Conservation (phyloP, 768 basidiomycete genomes). For the Boletus reticulatus region DNA sequence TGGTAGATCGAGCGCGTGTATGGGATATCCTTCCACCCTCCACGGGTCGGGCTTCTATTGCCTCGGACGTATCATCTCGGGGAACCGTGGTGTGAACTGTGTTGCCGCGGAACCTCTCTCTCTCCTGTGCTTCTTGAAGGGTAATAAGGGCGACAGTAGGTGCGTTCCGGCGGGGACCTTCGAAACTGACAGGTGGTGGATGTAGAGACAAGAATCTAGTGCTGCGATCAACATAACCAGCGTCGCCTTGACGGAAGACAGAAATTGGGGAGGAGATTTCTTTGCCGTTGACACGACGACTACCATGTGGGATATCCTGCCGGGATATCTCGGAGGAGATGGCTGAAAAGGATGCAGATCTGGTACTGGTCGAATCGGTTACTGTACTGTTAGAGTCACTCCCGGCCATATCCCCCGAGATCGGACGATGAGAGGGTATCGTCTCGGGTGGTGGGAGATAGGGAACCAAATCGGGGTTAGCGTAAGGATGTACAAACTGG, state of each 20-base stretch:
- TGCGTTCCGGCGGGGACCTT: slow-evolving; percentile 50
- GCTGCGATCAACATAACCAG: slow-evolving; percentile 29
- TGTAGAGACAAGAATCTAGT: slow-evolving; percentile 32
- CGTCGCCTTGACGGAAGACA: slow-evolving; percentile 31
- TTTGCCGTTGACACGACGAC: slow-evolving; percentile 39
- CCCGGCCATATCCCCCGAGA: slow-evolving; percentile 35
- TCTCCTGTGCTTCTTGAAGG: slow-evolving; percentile 74
- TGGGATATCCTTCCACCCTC: slow-evolving; percentile 26
- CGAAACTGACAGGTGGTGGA: slow-evolving; percentile 31
- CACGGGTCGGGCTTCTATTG: slow-evolving; percentile 14
- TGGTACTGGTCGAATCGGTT: slow-evolving; percentile 43
- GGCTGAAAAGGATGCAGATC: slow-evolving; percentile 35
- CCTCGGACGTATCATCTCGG: slow-evolving; percentile 29
- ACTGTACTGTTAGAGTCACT: slow-evolving; percentile 55
- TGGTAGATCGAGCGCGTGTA: slow-evolving; percentile 58
- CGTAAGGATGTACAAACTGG: slow-evolving; percentile 67
- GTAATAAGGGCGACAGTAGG: slow-evolving; percentile 68
- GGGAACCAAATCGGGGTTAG: slow-evolving; percentile 67
- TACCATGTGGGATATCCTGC: slow-evolving; percentile 14
- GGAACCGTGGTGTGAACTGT: slow-evolving; percentile 35
- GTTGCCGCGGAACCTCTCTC: slow-evolving; percentile 56
- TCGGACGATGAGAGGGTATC: slow-evolving; percentile 28
- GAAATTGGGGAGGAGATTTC: slow-evolving; percentile 58
- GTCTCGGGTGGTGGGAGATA: slow-evolving; percentile 32
- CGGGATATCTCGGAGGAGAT: slow-evolving; percentile 36